Evolutionary conservation across 495 filamentous ascomycete genomes (phyloP).

Genomic region (Evernia prunastri): DNA sequence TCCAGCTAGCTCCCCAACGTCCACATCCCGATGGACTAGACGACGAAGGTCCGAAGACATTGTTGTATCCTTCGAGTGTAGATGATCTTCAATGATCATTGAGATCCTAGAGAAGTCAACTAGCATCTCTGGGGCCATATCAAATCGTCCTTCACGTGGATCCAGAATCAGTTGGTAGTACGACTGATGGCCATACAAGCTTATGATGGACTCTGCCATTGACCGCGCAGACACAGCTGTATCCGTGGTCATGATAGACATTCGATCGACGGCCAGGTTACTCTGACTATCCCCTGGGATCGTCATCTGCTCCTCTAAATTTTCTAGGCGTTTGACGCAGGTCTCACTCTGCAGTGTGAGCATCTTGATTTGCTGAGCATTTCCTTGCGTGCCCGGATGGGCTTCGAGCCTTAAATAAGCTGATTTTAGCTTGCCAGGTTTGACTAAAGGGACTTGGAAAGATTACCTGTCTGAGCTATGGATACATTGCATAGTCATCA

Average conservation of each 20-base stretch:
- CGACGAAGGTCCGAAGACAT: too few relatives aligned
- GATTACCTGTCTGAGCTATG: slow-evolving; percentile 1
- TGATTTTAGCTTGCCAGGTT: background rate
- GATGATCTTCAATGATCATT: slow-evolving; percentile 4
- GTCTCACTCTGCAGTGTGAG: slow-evolving; percentile 1
- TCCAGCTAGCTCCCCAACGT: too few relatives aligned
- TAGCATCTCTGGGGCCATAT: background rate
- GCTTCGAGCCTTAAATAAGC: background rate
- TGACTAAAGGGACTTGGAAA: too few relatives aligned
- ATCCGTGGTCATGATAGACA: slow-evolving; percentile 5
- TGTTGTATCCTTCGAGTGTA: background rate
- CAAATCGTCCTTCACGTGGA: slow-evolving; percentile 5
- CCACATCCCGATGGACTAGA: too few relatives aligned
- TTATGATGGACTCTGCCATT: slow-evolving; percentile 1
- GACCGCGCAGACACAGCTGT: slow-evolving; percentile 6
- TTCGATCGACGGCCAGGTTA: background rate
- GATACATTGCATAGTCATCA: slow-evolving; percentile 15
- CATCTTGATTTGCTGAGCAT: background rate
- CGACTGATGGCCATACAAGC: slow-evolving; percentile 11
- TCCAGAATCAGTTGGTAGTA: slow-evolving; percentile 6
- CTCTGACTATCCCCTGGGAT: background rate
- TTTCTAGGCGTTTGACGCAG: slow-evolving; percentile 1
- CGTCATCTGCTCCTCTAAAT: slow-evolving; percentile 1
- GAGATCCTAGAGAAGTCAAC: background rate
- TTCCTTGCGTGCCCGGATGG: too few relatives aligned